A percentile compares a stretch with the other conserved stretches of the same genome.
These are phyloP conservation scores for Avicennia marina DNA, from an alignment of 257 asterid species.

Conservation along the genomic window DNA sequence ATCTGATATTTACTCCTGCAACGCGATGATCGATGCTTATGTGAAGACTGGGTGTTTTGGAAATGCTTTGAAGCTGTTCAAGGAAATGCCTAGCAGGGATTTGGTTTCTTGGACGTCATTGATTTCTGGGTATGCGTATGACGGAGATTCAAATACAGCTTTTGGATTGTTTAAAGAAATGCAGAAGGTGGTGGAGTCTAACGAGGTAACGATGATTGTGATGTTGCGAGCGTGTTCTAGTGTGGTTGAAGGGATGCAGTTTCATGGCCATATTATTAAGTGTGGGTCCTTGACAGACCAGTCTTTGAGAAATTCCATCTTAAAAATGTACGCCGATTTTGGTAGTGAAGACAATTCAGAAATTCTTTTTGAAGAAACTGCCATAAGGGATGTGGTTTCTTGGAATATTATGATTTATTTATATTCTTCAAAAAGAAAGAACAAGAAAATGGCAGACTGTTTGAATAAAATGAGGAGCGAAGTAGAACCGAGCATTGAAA, in stretches of 20 bases:
- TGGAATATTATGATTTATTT: slow-evolving; percentile 42
- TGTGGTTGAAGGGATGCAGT: slow-evolving; percentile 25
- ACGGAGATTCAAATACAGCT: slow-evolving; percentile 28
- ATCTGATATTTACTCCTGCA: slow-evolving; percentile 38
- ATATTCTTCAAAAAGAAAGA: slow-evolving; percentile 26
- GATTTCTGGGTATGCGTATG: slow-evolving; percentile 26
- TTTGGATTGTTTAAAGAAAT: slow-evolving; percentile 35
- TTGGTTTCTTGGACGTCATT: slow-evolving; percentile 51
- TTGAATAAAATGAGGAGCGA: slow-evolving; percentile 27
- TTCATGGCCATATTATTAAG: slow-evolving; percentile 36
- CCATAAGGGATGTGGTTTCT: slow-evolving; percentile 29
- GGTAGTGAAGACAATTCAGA: slow-evolving; percentile 25
- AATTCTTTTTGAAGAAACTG: slow-evolving; percentile 29
- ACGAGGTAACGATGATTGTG: slow-evolving; percentile 41
- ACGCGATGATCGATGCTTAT: slow-evolving; percentile 26
- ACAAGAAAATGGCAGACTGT: slow-evolving; percentile 16
- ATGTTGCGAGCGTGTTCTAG: slow-evolving; percentile 27
- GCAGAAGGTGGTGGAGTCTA: slow-evolving; percentile 33
- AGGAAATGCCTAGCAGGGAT: slow-evolving; percentile 40
- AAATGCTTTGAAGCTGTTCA: slow-evolving; percentile 36
- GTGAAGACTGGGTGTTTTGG: slow-evolving; percentile 17
- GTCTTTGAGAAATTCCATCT: slow-evolving; percentile 33
- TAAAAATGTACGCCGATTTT: slow-evolving; percentile 33
- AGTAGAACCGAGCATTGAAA: slow-evolving; percentile 30
- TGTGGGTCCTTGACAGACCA: slow-evolving; percentile 32